Evolutionary conservation across 768 basidiomycete genomes (phyloP).

Genomic region (Macrolepiota fuliginosa): DNA sequence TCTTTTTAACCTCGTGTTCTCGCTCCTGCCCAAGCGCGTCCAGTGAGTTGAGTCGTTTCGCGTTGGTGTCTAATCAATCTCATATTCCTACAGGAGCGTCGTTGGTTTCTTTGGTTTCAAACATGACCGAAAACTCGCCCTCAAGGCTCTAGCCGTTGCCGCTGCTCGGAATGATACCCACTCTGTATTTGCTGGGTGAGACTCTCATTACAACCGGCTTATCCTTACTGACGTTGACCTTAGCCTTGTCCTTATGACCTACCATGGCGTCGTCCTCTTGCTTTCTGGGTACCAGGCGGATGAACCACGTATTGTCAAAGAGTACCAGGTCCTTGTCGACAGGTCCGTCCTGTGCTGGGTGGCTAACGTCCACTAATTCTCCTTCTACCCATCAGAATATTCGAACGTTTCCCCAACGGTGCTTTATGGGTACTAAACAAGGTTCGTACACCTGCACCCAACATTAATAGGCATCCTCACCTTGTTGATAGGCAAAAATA

Average conservation of each 20-base stretch:
- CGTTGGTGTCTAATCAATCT: neutral
- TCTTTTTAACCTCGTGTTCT: conserved; percentile 79
- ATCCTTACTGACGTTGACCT: neutral
- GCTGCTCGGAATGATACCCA: conserved; percentile 70
- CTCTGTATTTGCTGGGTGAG: conserved; percentile 70
- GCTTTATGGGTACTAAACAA: conserved; percentile 74
- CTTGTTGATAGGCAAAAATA: conserved; percentile 59
- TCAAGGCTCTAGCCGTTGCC: conserved; percentile 66
- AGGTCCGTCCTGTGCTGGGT: conserved; percentile 36
- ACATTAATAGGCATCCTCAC: neutral
- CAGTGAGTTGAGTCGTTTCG: conserved; percentile 40
- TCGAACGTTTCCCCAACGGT: conserved; percentile 59
- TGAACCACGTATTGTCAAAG: conserved; percentile 56
- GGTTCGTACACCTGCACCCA: conserved; percentile 26
- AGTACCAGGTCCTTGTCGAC: conserved; percentile 65
- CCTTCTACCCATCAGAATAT: conserved; percentile 37
- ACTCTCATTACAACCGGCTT: conserved; percentile 14
- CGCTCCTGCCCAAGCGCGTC: conserved; percentile 66
- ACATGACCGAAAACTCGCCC: conserved; percentile 64
- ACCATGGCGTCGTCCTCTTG: conserved; percentile 68
- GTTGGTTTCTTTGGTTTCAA: conserved; percentile 79
- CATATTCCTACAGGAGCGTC: conserved; percentile 42
- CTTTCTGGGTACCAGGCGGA: conserved; percentile 77
- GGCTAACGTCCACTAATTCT: neutral
- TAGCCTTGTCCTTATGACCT: conserved; percentile 80